Conservation (phyloP, 2,329 filamentous ascomycete genomes). For the Verticillium dahliae region DNA sequence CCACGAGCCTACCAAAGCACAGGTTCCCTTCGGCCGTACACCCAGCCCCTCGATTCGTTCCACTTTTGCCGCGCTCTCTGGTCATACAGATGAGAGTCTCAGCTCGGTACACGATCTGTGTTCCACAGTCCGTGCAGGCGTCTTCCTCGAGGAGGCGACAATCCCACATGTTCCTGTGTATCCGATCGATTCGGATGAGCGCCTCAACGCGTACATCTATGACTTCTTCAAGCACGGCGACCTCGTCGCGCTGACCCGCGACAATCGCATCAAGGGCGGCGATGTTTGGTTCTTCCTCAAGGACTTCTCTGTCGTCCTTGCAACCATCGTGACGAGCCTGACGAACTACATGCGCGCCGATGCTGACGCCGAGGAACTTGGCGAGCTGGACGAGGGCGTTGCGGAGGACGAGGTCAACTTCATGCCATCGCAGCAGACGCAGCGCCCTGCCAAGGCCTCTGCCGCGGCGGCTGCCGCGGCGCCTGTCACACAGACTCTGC, state of each 20-base stretch:
- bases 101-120: conserved; percentile 61
- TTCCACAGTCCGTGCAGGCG: conserved; percentile 53
- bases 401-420: conserved; percentile 28
- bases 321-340: conserved; percentile 64
- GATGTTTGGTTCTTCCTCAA: conserved; percentile 71
- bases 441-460: background rate
- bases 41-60: conserved; percentile 49
- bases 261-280: conserved; percentile 59
- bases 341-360: conserved; percentile 41
- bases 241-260: conserved; percentile 48
- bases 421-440: background rate
- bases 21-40: conserved; percentile 18
- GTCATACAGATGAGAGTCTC: conserved; percentile 56
- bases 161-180: conserved; percentile 59
- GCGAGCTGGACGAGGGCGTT: conserved; percentile 34
- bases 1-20: conserved; percentile 13
- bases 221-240: conserved; percentile 75
- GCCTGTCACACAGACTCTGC: background rate
- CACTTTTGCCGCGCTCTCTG: conserved; percentile 65
- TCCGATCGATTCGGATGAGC: conserved; percentile 24
- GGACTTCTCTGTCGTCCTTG: conserved; percentile 48
- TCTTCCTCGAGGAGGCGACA: conserved; percentile 69
- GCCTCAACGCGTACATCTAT: conserved; percentile 62
- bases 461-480: background rate
- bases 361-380: conserved; percentile 23